Conservation (phyloP, 2,329 filamentous ascomycete species). For the Xylariaceae sp. region DNA sequence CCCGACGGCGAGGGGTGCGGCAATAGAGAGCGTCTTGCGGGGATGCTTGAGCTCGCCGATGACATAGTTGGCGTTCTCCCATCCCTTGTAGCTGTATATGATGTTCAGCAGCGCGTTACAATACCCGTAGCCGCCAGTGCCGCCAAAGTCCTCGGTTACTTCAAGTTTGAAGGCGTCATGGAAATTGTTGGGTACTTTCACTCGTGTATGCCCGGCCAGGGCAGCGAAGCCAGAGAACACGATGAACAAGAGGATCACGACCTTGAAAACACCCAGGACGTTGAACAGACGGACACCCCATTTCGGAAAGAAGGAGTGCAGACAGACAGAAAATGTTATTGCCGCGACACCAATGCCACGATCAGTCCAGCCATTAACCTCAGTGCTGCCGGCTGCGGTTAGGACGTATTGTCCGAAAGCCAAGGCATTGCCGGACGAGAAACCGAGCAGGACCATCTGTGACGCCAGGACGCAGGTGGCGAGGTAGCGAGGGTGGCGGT, state of each 20-base stretch:
- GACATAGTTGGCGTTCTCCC: constrained; percentile 62
- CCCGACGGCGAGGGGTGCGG: constrained; percentile 55
- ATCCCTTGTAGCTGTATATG: constrained; percentile 60
- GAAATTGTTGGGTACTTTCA: constrained; percentile 54
- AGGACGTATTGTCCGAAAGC: constrained; percentile 57
- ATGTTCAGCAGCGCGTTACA: constrained; percentile 55
- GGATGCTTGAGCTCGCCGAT: constrained; percentile 55
- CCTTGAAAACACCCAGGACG: constrained; percentile 57
- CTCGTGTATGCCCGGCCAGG: constrained; percentile 46
- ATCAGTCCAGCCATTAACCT: constrained; percentile 50
- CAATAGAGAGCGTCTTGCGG: constrained; percentile 49
- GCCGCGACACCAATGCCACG: constrained; percentile 54
- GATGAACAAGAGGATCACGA: constrained; percentile 56
- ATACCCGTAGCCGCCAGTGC: constrained; percentile 50
- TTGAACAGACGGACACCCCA: constrained; percentile 58
- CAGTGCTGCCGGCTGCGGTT: constrained; percentile 46
- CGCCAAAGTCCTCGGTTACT: constrained; percentile 42
- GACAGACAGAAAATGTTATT: constrained; percentile 49
- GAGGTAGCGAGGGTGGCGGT: constrained; percentile 54
- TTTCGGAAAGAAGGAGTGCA: constrained; percentile 52
- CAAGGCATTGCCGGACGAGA: constrained; percentile 55
- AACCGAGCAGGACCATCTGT: constrained; percentile 59
- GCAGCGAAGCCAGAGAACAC: constrained; percentile 58
- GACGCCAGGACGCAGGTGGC: constrained; percentile 56
- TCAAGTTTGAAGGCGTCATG: constrained; percentile 49